These are phyloP conservation scores for Lactuca saligna DNA, from an alignment of 129 eudicot species.

Conservation along the genomic window DNA sequence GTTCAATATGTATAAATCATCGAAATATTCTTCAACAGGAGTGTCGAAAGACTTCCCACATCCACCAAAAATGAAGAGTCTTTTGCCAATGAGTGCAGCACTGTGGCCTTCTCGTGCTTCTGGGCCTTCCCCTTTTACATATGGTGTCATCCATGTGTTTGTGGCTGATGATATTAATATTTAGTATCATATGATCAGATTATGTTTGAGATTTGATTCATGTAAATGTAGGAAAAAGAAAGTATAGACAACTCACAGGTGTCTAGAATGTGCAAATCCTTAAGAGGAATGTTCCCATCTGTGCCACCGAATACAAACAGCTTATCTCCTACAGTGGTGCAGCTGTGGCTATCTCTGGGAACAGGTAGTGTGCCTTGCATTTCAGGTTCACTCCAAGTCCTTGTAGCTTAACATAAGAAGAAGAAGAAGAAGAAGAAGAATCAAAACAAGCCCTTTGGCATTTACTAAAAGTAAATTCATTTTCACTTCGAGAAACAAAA, in stretches of 20 bases:
- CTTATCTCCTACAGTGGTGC: constrained; percentile 83
- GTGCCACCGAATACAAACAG: constrained; percentile 94
- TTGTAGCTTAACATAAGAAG: constrained; percentile 42
- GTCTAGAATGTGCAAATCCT: constrained; percentile 79
- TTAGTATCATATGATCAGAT: constrained; percentile 2
- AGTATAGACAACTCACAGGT: constrained; percentile 60
- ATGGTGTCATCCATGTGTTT: constrained; percentile 80
- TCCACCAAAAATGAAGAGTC: constrained; percentile 96
- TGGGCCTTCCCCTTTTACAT: constrained; percentile 82
- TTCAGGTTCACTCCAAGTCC: constrained; percentile 78
- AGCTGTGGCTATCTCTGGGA: constrained; percentile 97
- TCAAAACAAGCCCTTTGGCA: constrained; percentile 22
- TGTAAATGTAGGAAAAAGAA: constrained; percentile 2
- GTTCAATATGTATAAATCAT: constrained; percentile 85
- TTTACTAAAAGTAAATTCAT: background rate
- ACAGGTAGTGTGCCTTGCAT: constrained; percentile 68
- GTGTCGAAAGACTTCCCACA: constrained; percentile 68
- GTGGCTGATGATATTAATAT: constrained; percentile 44
- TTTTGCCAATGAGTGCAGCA: constrained; percentile 89
- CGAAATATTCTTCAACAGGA: constrained; percentile 68
- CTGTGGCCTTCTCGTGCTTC: constrained; percentile 98
- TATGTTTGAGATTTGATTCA: no score
- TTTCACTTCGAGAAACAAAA: background rate
- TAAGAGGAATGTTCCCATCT: constrained; percentile 74
- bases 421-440: constrained; percentile 2